Percentiles rank a stretch among this genome's conserved stretches.
Evolutionary conservation across 257 asterid species (phyloP).

Genomic region (Solanum lycopersicoides): DNA sequence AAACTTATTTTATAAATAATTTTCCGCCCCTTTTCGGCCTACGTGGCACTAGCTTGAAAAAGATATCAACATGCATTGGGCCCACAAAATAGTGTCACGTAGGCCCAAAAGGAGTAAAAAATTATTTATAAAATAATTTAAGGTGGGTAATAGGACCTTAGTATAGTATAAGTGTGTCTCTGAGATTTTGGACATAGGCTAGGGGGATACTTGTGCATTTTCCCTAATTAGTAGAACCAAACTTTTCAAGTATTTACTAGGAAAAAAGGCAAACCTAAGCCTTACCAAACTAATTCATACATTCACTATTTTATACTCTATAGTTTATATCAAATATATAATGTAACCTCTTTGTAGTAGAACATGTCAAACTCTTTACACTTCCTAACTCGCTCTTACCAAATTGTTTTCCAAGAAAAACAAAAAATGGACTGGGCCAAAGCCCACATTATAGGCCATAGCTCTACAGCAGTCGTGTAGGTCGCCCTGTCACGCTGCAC

Average conservation of each 20-base stretch:
- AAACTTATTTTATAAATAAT: too few relatives aligned
- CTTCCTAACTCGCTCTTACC: neutral
- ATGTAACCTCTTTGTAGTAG: neutral
- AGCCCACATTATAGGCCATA: conserved; percentile 54
- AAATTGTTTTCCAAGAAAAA: neutral
- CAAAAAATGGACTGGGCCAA: conserved; percentile 48
- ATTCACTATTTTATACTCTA: neutral
- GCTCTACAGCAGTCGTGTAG: conserved; percentile 57
- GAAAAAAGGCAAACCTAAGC: neutral
- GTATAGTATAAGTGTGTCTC: too few relatives aligned
- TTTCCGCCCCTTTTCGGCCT: too few relatives aligned
- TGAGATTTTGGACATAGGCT: too few relatives aligned
- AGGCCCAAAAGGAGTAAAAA: too few relatives aligned
- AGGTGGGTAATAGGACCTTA: too few relatives aligned
- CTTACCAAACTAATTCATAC: neutral
- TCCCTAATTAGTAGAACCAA: neutral
- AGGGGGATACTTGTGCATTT: too few relatives aligned
- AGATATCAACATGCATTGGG: too few relatives aligned
- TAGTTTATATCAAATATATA: neutral
- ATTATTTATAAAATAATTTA: too few relatives aligned
- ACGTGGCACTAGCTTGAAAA: too few relatives aligned
- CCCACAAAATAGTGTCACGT: too few relatives aligned
- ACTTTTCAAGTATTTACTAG: conserved; percentile 8
- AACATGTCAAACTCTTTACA: neutral
- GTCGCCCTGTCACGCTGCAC: conserved; percentile 20